Conservation (phyloP, 1,139 yeast species). For the Suzukiozyma palmioleophila region DNA sequence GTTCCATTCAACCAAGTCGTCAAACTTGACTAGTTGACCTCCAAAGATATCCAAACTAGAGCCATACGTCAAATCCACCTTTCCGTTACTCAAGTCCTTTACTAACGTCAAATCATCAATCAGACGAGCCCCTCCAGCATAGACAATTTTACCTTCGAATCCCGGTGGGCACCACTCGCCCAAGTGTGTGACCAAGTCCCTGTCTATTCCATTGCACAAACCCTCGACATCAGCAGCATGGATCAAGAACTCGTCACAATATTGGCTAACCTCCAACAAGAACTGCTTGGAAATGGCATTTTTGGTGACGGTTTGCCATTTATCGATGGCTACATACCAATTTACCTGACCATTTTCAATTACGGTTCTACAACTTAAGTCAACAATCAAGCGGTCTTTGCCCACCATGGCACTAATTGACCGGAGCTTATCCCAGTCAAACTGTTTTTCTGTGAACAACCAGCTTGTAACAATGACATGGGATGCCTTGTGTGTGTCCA, state of each 20-base stretch:
- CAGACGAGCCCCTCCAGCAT: slow-evolving; percentile 95
- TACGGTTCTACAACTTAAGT: slow-evolving; percentile 74
- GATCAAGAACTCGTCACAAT: slow-evolving; percentile 81
- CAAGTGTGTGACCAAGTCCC: slow-evolving; percentile 60
- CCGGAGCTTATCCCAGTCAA: slow-evolving; percentile 53
- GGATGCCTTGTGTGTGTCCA: slow-evolving; percentile 56
- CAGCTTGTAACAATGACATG: slow-evolving; percentile 92
- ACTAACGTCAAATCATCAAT: slow-evolving; percentile 66
- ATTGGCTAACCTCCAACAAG: slow-evolving; percentile 49
- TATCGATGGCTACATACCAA: slow-evolving; percentile 96
- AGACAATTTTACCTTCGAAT: slow-evolving; percentile 68
- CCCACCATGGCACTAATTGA: slow-evolving; percentile 53
- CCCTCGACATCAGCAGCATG: slow-evolving; percentile 99
- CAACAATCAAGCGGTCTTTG: slow-evolving; percentile 70
- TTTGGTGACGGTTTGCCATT: slow-evolving; percentile 89
- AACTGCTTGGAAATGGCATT: slow-evolving; percentile 52
- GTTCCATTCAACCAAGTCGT: slow-evolving; percentile 76
- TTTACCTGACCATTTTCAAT: slow-evolving; percentile 22
- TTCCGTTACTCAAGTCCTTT: slow-evolving; percentile 62
- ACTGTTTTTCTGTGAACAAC: slow-evolving; percentile 61
- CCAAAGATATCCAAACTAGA: slow-evolving; percentile 94
- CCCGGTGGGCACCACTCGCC: slow-evolving; percentile 71
- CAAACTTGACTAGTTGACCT: slow-evolving; percentile 70
- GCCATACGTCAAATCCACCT: slow-evolving; percentile 88
- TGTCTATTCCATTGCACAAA: slow-evolving; percentile 86